Percentiles rank a stretch among this genome's conserved stretches.
Evolutionary conservation across 192 early-diverging fungal genomes (phyloP).

Genomic region (Coemansia sp.): DNA sequence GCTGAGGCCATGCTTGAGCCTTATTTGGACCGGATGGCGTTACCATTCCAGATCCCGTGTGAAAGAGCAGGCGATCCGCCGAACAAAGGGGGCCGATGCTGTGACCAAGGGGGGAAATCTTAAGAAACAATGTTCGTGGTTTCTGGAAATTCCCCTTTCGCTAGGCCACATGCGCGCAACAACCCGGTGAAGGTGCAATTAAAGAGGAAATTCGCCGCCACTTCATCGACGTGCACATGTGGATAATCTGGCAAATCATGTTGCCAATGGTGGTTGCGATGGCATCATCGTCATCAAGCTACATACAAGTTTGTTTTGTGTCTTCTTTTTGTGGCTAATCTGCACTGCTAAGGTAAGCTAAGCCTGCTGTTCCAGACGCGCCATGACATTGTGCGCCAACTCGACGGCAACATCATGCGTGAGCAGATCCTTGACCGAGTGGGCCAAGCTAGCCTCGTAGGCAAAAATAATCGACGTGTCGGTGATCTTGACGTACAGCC

Average conservation of each 20-base stretch:
- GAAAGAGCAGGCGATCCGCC: constrained; percentile 1
- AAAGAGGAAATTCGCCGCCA: constrained; percentile 1
- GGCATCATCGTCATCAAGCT: neutral
- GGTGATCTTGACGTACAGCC: constrained; percentile 78
- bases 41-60: neutral
- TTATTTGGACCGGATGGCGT: neutral
- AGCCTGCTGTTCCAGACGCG: constrained; percentile 23
- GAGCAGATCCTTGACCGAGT: constrained; percentile 66
- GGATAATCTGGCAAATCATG: neutral
- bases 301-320: neutral
- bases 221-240: neutral
- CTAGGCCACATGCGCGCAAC: neutral
- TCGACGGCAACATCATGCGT: constrained; percentile 51
- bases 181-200: neutral
- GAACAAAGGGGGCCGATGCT: neutral
- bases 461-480: constrained; percentile 89
- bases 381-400: constrained; percentile 37
- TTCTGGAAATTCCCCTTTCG: neutral
- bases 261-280: neutral
- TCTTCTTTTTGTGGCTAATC: neutral
- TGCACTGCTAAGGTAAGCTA: neutral
- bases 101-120: neutral
- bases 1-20: neutral
- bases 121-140: neutral
- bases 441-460: constrained; percentile 77